Conservation (phyloP, 2,329 filamentous ascomycete species). For the Didymella segeticola region DNA sequence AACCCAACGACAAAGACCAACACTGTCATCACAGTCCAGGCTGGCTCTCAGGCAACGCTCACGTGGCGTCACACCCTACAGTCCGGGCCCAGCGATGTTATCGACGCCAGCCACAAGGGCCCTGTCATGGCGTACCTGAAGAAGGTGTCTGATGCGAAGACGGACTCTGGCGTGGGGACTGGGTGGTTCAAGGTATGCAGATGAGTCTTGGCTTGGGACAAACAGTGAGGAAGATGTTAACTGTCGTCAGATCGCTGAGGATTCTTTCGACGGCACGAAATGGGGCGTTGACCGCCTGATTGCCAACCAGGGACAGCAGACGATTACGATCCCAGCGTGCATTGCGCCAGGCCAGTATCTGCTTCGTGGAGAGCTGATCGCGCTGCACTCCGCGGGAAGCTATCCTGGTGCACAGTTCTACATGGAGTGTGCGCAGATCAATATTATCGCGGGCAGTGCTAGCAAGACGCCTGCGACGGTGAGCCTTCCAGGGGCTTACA, state of each 20-base stretch:
- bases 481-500: slow-evolving; percentile 44
- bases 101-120: slow-evolving; percentile 64
- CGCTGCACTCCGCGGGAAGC: slow-evolving; percentile 47
- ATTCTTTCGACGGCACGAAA: slow-evolving; percentile 45
- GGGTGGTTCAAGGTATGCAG: slow-evolving; percentile 28
- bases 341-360: slow-evolving; percentile 52
- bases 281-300: slow-evolving; percentile 47
- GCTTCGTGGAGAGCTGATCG: slow-evolving; percentile 54
- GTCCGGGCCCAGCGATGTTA: slow-evolving; percentile 57
- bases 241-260: slow-evolving; percentile 48
- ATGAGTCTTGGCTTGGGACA: too few relatives aligned
- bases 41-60: slow-evolving; percentile 60
- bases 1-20: slow-evolving; percentile 52
- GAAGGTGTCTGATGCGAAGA: slow-evolving; percentile 59
- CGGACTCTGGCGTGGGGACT: slow-evolving; percentile 35
- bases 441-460: slow-evolving; percentile 39
- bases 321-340: slow-evolving; percentile 46
- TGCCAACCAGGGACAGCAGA: slow-evolving; percentile 53
- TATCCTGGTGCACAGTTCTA: slow-evolving; percentile 54
- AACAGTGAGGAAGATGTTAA: too few relatives aligned
- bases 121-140: slow-evolving; percentile 65
- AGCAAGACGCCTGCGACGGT: slow-evolving; percentile 32
- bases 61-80: slow-evolving; percentile 65
- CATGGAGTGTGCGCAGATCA: slow-evolving; percentile 47
- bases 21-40: slow-evolving; percentile 49